These are phyloP conservation scores for Pyronema domesticum DNA, from an alignment of 495 filamentous ascomycete species.

Conservation along the genomic window DNA sequence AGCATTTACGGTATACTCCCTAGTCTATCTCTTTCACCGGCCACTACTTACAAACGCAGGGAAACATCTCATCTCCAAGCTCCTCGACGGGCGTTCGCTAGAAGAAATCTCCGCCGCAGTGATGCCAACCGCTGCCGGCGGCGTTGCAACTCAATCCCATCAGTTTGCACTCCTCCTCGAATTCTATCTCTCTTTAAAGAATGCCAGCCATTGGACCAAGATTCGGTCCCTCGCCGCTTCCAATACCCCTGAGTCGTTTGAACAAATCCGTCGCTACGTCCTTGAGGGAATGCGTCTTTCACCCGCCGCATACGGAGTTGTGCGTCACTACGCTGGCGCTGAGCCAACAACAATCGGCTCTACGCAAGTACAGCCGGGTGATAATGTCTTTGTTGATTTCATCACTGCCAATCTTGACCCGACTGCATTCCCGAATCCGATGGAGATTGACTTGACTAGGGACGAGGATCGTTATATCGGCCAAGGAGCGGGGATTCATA, in stretches of 20 bases:
- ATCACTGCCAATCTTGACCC: not conserved
- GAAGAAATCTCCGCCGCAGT: not conserved
- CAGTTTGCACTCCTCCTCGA: conserved; percentile 16
- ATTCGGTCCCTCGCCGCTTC: conserved; percentile 7
- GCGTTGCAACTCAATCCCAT: conserved; percentile 8
- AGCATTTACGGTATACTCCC: conserved; percentile 7
- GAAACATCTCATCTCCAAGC: not conserved
- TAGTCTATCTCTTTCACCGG: not conserved
- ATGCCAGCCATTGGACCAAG: conserved; percentile 11
- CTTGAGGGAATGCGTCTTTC: conserved; percentile 16
- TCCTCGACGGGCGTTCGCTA: not conserved
- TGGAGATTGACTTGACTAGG: not conserved
- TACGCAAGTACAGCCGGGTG: not conserved
- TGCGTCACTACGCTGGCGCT: not conserved
- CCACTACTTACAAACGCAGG: not conserved
- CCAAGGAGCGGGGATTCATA: not conserved
- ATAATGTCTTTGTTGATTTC: not conserved
- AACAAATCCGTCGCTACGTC: conserved; percentile 10
- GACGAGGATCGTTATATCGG: not conserved
- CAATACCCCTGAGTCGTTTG: conserved; percentile 4
- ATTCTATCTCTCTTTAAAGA: conserved; percentile 12
- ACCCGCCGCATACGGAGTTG: not conserved
- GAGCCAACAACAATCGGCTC: not conserved
- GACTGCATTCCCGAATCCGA: not conserved
- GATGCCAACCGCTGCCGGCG: conserved; percentile 6